A percentile compares a stretch with the other conserved stretches of the same genome.
Evolutionary conservation across 2,329 filamentous ascomycete genomes (phyloP).

Genomic region (Teratosphaeriaceae sp.): DNA sequence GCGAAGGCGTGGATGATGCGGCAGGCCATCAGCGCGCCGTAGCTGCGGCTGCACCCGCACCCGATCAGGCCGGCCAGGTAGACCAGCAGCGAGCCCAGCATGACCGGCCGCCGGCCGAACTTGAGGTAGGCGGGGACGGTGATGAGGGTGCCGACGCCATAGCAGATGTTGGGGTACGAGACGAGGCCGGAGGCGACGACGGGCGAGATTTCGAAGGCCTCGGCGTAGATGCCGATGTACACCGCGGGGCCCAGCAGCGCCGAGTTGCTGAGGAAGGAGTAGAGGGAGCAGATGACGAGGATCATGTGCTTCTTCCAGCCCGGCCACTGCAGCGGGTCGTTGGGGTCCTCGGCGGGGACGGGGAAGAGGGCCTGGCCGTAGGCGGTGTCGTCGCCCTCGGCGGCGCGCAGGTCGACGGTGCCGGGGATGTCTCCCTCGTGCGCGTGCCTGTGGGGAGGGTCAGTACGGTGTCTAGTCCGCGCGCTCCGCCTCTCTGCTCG

Average conservation of each 20-base stretch:
- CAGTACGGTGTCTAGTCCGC: too few species aligned
- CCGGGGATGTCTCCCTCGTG: slow-evolving; percentile 51
- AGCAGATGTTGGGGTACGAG: slow-evolving; percentile 55
- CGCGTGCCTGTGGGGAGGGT: slow-evolving; percentile 48
- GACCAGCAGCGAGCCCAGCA: slow-evolving; percentile 36
- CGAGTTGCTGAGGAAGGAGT: slow-evolving; percentile 54
- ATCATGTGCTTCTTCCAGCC: slow-evolving; percentile 52
- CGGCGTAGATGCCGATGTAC: slow-evolving; percentile 50
- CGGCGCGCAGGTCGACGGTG: slow-evolving; percentile 48
- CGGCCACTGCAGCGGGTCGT: slow-evolving; percentile 53
- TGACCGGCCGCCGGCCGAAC: slow-evolving; percentile 36
- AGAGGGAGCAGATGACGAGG: slow-evolving; percentile 47
- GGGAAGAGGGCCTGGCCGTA: slow-evolving; percentile 56
- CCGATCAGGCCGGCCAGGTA: slow-evolving; percentile 39
- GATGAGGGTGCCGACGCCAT: slow-evolving; percentile 51
- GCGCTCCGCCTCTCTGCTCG: too few species aligned
- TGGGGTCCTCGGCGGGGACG: slow-evolving; percentile 55
- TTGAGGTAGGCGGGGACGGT: slow-evolving; percentile 47
- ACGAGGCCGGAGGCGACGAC: slow-evolving; percentile 50
- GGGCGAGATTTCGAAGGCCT: slow-evolving; percentile 46
- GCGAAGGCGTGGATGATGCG: slow-evolving; percentile 39
- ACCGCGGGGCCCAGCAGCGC: slow-evolving; percentile 51
- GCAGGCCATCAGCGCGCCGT: slow-evolving; percentile 36
- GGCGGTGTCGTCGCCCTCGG: slow-evolving; percentile 53
- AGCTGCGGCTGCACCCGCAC: slow-evolving; percentile 35